Evolutionary conservation across 208 protist genomes (phyloP).

Genomic region (Leishmania gerbilli): DNA sequence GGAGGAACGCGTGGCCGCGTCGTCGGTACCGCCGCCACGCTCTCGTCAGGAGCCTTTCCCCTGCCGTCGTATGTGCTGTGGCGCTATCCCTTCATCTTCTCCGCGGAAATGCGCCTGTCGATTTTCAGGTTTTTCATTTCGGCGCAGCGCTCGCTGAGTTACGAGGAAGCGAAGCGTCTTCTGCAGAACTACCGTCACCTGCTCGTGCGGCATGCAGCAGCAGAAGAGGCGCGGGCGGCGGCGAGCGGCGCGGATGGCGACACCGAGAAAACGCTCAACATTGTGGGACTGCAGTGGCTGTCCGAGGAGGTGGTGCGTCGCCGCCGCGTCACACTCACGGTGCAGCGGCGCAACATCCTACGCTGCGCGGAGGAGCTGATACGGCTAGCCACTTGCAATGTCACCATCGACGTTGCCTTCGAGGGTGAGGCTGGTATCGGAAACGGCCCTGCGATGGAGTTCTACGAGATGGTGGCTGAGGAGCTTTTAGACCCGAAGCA

Average conservation of each 20-base stretch:
- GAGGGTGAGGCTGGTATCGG: conserved; percentile 79
- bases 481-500: conserved; percentile 39
- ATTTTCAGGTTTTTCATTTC: conserved; percentile 66
- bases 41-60: conserved; percentile 26
- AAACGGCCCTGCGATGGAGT: conserved; percentile 77
- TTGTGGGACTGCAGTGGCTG: conserved; percentile 64
- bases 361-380: conserved; percentile 46
- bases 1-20: not conserved
- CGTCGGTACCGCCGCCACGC: not conserved
- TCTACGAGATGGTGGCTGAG: conserved; percentile 65
- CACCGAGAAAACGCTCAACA: conserved; percentile 13
- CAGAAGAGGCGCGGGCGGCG: not conserved
- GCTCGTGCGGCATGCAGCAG: conserved; percentile 11
- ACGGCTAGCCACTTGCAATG: conserved; percentile 53
- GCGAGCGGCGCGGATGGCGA: not conserved
- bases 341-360: conserved; percentile 48
- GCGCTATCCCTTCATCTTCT: conserved; percentile 69
- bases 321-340: conserved; percentile 39
- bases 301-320: conserved; percentile 22
- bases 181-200: conserved; percentile 25
- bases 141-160: conserved; percentile 41
- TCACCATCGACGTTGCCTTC: conserved; percentile 76
- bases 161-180: conserved; percentile 16
- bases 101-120: conserved; percentile 58
- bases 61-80: conserved; percentile 66